Evolutionary conservation across 2,329 filamentous ascomycete genomes (phyloP).

Genomic region (Sclerotinia subarctica): DNA sequence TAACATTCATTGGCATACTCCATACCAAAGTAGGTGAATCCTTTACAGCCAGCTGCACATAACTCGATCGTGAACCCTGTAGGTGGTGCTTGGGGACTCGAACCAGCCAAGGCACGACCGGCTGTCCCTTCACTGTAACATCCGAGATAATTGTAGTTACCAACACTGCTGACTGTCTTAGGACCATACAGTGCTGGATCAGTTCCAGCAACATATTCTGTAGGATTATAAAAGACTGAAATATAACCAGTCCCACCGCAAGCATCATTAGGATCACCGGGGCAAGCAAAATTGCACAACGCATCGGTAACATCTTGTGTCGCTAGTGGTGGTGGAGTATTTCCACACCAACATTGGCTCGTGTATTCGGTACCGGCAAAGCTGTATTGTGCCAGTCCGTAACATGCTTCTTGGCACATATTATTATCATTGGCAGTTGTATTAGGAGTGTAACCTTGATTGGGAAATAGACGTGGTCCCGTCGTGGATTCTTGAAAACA

Average conservation of each 20-base stretch:
- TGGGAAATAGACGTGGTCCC: conserved; percentile 36
- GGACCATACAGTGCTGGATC: conserved; percentile 30
- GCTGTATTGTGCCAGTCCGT: conserved; percentile 27
- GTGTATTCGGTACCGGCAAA: conserved; percentile 38
- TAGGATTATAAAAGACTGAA: conserved; percentile 30
- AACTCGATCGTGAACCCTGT: conserved; percentile 31
- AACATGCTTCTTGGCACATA: conserved; percentile 40
- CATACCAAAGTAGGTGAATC: conserved; percentile 31
- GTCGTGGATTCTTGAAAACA: conserved; percentile 37
- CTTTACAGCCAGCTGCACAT: conserved; percentile 27
- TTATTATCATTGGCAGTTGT: conserved; percentile 30
- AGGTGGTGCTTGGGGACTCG: conserved; percentile 24
- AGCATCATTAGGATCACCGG: conserved; percentile 19
- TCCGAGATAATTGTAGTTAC: conserved; percentile 36
- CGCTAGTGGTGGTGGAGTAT: conserved; percentile 33
- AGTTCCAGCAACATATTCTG: conserved; percentile 27
- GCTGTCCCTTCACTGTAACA: conserved; percentile 38
- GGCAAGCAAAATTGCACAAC: conserved; percentile 28
- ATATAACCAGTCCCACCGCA: conserved; percentile 28
- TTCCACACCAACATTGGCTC: conserved; percentile 38
- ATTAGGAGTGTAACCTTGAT: conserved; percentile 30
- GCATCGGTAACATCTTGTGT: conserved; percentile 27
- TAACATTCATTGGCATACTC: conserved; percentile 40
- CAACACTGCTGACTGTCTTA: conserved; percentile 27
- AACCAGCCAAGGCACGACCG: conserved; percentile 26